Evolutionary conservation across 2,329 filamentous ascomycete species (phyloP), one percentile per base, ranked within the genome.

Genomic region (Fusarium acutatum): DNA sequence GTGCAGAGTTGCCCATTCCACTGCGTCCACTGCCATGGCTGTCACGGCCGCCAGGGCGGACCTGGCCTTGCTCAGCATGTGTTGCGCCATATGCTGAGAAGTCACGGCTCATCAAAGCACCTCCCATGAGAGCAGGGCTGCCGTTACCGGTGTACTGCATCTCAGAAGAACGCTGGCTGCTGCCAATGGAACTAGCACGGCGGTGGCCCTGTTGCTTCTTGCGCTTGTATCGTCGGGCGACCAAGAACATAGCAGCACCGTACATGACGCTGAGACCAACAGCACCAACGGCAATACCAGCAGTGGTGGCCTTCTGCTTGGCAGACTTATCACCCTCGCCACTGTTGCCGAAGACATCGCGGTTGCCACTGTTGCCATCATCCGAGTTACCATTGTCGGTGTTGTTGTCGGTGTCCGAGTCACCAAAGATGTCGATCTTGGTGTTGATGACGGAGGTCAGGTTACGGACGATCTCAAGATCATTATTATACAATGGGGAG

Each of bases 211-310:
- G 89, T 83, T 91, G 89, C 83, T 91, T 92, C 88, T 93, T 94
- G 85, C 93, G 92, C 87, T 95, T 94, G 88, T 97, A 97, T 68
- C 95, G 90, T 70, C 95, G 92, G 56, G 95, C 95, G 75, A 97
- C 90, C 79, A 96, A 91, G 85, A 97, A 96, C 95, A 98, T 97
- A 81, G 94, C 95, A 18, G 93, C 94, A 79, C 95, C 95, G 76
- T 97, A 97, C n/a, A 94, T 91, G 57, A 92, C 93, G 46, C 94
- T 94, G 79, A 95, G 91, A 47, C 89, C 89, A 37, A 95, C 90
- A 32, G 94, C 92, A 77, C 94, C 94, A 28, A 94, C 87, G 64
- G 92, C 94, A 78, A 97, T 91, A 73, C 89, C 90, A 30, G 88
- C 89, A 4, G 88, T 91, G 38, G 90, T 92, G 46, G 89, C 90